Evolutionary conservation across 441 rosid species (phyloP), one percentile per base, ranked within the genome.

Genomic region (Brassica hybrid): DNA sequence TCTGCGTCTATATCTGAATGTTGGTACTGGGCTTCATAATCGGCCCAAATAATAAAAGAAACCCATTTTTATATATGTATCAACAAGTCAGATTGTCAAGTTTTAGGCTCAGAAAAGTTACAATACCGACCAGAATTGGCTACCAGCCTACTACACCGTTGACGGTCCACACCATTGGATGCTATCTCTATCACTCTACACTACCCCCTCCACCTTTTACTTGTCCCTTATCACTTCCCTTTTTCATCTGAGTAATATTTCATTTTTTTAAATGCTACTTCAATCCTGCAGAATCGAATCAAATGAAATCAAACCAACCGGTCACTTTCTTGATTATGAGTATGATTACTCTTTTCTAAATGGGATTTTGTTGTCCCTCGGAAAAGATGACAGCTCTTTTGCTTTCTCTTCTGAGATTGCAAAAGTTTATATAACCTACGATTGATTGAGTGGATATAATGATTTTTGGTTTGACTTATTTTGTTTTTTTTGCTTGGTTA

Each of bases 281-380:
- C 14, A 5, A 50, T 50, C 57, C 9, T 67, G 6, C 7, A 45
- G 11, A 59, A 27, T 59, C 9, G 5, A 9, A 32, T 69, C 56
- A 32, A 60, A 27, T 27, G 32, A 27, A 27, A 76, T 50, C 79
- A 21, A 50, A 58, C 73, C 56, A 30, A 69, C 75, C 70, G 0
- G 61, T 76, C 69, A 36, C 58, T 62, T 69, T 76, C 73, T 60
- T 25, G 32, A 58, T 23, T 60, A 60, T 8, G 4, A 23, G 32
- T 18, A 18, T 18, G 13, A 56, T 56, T 56, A 17, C 18, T 18
- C 18, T 54, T 54, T 10, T 10, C 5, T 0, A 52, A 52, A 54
- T 18, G 25, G 2, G 60, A 23, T 56, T 56, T 56, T 18, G 60
- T 54, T 56, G 60, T 56, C 60, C 25, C 25, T 9, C 23, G 23